phyloP scores from a whole-genome alignment of 768 basidiomycete species.

The Dioszegia aurantiaca region DNA sequence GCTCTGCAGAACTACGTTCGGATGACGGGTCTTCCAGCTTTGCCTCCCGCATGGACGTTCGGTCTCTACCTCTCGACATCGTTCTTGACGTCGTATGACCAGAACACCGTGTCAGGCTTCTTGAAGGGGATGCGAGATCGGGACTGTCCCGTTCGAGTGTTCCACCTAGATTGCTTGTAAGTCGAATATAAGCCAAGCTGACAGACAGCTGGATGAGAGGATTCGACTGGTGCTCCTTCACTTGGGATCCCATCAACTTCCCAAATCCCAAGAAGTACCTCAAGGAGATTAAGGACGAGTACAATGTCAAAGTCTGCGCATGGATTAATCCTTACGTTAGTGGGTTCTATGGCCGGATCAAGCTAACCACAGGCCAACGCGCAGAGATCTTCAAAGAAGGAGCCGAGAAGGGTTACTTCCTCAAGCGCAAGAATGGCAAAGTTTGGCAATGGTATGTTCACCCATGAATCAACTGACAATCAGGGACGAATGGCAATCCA shows the following conservation, averaged over 20 bases:
- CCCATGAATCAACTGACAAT: background rate
- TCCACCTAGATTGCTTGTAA: slow-evolving; percentile 65
- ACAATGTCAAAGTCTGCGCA: slow-evolving; percentile 67
- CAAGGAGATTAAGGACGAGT: slow-evolving; percentile 55
- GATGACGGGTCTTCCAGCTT: slow-evolving; percentile 36
- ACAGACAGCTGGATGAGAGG: slow-evolving; percentile 44
- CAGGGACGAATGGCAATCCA: slow-evolving; percentile 68
- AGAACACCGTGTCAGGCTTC: slow-evolving; percentile 67
- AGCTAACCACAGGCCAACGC: slow-evolving; percentile 22
- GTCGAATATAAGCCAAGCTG: background rate
- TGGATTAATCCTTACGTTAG: slow-evolving; percentile 73
- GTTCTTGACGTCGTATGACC: slow-evolving; percentile 66
- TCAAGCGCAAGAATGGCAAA: slow-evolving; percentile 65
- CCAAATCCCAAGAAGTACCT: slow-evolving; percentile 66
- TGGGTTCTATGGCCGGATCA: slow-evolving; percentile 51
- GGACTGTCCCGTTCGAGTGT: slow-evolving; percentile 60
- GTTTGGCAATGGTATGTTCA: slow-evolving; percentile 51
- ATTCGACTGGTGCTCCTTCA: slow-evolving; percentile 57
- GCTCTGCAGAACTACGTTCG: slow-evolving; percentile 30
- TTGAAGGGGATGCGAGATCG: slow-evolving; percentile 64
- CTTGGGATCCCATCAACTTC: slow-evolving; percentile 73
- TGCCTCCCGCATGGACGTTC: slow-evolving; percentile 71
- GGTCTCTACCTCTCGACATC: slow-evolving; percentile 76
- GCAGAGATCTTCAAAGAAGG: slow-evolving; percentile 65
- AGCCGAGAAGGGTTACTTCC: slow-evolving; percentile 65